phyloP scores from a whole-genome alignment of 306 rosid species.

The Boehmeria nivea region DNA sequence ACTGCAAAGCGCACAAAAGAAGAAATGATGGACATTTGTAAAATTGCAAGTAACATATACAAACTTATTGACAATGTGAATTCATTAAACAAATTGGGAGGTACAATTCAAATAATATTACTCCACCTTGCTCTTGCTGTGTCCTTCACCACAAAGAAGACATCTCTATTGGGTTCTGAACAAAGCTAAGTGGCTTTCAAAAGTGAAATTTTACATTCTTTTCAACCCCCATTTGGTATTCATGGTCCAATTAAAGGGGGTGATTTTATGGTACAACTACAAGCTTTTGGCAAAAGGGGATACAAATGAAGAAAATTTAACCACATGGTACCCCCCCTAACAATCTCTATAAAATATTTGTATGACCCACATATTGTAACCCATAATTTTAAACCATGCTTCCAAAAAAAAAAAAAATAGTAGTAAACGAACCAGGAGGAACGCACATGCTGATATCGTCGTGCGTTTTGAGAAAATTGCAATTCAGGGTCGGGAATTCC shows the following conservation, averaged over 20 bases:
- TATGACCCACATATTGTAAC: constrained; percentile 45
- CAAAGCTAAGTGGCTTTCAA: constrained; percentile 27
- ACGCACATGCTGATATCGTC: constrained; percentile 25
- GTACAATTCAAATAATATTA: constrained; percentile 9
- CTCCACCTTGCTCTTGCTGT: constrained; percentile 20
- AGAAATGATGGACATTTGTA: neutral
- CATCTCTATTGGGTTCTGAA: constrained; percentile 17
- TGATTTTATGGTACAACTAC: constrained; percentile 45
- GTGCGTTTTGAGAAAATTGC: constrained; percentile 22
- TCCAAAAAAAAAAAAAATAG: constrained; percentile 24
- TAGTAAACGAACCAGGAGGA: constrained; percentile 33
- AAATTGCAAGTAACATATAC: constrained; percentile 14
- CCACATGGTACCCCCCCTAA: constrained; percentile 34
- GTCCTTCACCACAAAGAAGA: constrained; percentile 16
- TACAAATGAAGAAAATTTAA: constrained; percentile 23
- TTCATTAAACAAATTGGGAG: constrained; percentile 13
- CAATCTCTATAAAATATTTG: constrained; percentile 40
- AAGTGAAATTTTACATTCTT: constrained; percentile 50
- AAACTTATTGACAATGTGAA: constrained; percentile 15
- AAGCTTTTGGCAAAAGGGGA: constrained; percentile 32
- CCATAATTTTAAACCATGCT: constrained; percentile 35
- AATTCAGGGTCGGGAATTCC: constrained; percentile 18
- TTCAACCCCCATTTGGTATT: constrained; percentile 31
- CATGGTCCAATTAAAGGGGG: constrained; percentile 34
- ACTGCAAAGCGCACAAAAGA: too few species aligned